Evolutionary conservation across 2,329 filamentous ascomycete genomes (phyloP).

Genomic region (Meredithiella fracta): DNA sequence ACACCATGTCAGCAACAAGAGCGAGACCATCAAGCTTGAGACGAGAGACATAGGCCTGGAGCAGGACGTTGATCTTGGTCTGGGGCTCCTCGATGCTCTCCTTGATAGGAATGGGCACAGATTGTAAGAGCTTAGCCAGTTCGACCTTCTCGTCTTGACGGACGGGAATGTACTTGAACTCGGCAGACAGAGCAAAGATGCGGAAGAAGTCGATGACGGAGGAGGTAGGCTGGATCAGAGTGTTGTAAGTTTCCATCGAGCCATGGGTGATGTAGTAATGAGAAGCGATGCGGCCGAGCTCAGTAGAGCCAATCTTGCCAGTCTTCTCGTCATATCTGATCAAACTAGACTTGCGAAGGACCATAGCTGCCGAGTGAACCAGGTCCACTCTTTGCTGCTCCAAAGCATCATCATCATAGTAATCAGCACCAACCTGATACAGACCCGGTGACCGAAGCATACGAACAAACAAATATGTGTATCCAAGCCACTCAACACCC

Average conservation of each 20-base stretch:
- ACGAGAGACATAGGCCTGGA: conserved; percentile 92
- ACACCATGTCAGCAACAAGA: conserved; percentile 95
- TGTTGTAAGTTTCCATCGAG: conserved; percentile 95
- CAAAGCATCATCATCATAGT: conserved; percentile 76
- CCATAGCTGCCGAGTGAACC: conserved; percentile 77
- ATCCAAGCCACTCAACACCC: conserved; percentile 96
- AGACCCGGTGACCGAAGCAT: conserved; percentile 92
- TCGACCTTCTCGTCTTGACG: conserved; percentile 96
- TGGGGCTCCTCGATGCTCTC: conserved; percentile 94
- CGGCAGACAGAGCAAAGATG: conserved; percentile 85
- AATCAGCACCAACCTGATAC: conserved; percentile 91
- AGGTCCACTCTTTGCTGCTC: conserved; percentile 97
- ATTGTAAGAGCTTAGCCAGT: conserved; percentile 72
- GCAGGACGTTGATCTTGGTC: conserved; percentile 92
- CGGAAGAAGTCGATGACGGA: conserved; percentile 92
- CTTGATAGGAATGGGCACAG: conserved; percentile 91
- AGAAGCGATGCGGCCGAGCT: conserved; percentile 86
- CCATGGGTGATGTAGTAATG: conserved; percentile 97
- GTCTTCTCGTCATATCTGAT: conserved; percentile 92
- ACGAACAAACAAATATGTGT: conserved; percentile 92
- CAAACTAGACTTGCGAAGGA: conserved; percentile 74
- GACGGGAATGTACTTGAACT: conserved; percentile 98
- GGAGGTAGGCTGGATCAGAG: conserved; percentile 82
- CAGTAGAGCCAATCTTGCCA: conserved; percentile 75
- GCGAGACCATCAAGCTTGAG: conserved; percentile 87